These are phyloP conservation scores for Talaromyces sp. DNA, from an alignment of 2,329 filamentous ascomycete genomes.

Conservation along the genomic window DNA sequence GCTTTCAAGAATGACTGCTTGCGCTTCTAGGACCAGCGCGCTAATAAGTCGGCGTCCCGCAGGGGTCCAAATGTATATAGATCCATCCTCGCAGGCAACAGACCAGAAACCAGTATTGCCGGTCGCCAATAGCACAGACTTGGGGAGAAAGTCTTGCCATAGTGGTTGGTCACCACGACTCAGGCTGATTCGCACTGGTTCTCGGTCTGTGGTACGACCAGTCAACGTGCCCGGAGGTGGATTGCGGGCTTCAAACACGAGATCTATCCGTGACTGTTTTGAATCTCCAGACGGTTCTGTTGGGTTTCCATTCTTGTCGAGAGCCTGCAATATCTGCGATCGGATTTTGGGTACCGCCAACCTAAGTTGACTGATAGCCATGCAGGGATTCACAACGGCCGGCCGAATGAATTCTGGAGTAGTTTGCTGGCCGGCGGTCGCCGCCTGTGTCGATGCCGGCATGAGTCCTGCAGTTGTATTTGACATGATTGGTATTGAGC, in stretches of 20 bases:
- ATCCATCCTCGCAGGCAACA: constrained; percentile 88
- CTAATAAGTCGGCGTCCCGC: constrained; percentile 83
- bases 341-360: constrained; percentile 85
- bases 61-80: constrained; percentile 85
- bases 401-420: constrained; percentile 84
- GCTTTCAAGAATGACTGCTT: constrained; percentile 90
- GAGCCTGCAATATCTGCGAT: constrained; percentile 73
- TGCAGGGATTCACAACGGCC: constrained; percentile 76
- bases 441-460: constrained; percentile 63
- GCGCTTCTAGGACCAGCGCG: constrained; percentile 81
- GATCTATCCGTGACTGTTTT: constrained; percentile 60
- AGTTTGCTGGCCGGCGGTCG: constrained; percentile 59
- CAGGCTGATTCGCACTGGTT: constrained; percentile 79
- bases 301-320: constrained; percentile 57
- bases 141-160: constrained; percentile 92
- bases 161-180: constrained; percentile 74
- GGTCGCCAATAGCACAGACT: constrained; percentile 81
- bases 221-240: constrained; percentile 61
- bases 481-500: constrained; percentile 69
- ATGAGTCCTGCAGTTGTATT: constrained; percentile 77
- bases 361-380: constrained; percentile 77
- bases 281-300: constrained; percentile 40
- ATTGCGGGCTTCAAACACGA: constrained; percentile 86
- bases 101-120: constrained; percentile 91
- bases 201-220: constrained; percentile 61